Percentiles rank a stretch among this genome's conserved stretches.
These are phyloP conservation scores for Hypholoma sublateritium DNA, from an alignment of 768 basidiomycete genomes.

Conservation along the genomic window DNA sequence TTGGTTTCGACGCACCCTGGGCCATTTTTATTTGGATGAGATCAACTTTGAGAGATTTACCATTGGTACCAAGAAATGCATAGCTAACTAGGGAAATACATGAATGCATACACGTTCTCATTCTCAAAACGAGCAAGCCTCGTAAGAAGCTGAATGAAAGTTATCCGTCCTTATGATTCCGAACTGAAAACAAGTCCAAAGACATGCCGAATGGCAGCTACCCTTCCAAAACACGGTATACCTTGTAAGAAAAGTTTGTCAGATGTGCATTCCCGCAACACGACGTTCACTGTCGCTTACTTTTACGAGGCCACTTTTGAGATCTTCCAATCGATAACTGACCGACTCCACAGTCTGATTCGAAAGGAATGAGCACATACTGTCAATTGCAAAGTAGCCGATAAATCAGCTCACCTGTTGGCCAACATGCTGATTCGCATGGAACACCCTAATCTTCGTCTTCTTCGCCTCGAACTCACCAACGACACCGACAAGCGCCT, in stretches of 20 bases:
- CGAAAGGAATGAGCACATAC: background rate
- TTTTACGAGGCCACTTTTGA: conserved; percentile 83
- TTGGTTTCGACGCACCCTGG: too few species aligned
- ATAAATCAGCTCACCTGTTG: conserved; percentile 59
- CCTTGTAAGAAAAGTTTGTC: conserved; percentile 19
- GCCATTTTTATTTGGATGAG: too few species aligned
- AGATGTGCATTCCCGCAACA: background rate
- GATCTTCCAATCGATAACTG: conserved; percentile 87
- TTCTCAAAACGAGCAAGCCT: too few species aligned
- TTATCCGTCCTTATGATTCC: too few species aligned
- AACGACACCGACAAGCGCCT: conserved; percentile 72
- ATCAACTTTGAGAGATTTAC: too few species aligned
- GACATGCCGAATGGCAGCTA: conserved; percentile 4
- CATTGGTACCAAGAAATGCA: too few species aligned
- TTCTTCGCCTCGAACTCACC: conserved; percentile 86
- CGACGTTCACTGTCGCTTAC: conserved; percentile 36
- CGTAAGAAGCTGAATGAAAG: too few species aligned
- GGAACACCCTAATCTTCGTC: conserved; percentile 79
- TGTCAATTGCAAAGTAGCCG: conserved; percentile 3
- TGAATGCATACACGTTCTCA: too few species aligned
- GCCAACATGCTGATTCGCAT: conserved; percentile 85
- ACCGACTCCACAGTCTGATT: conserved; percentile 62
- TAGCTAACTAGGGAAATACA: too few species aligned
- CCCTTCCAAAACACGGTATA: conserved; percentile 42
- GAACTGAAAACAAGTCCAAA: background rate